These are phyloP conservation scores for Fusarium neocosmosporiellum DNA, from an alignment of 2,329 filamentous ascomycete species.

Conservation along the genomic window DNA sequence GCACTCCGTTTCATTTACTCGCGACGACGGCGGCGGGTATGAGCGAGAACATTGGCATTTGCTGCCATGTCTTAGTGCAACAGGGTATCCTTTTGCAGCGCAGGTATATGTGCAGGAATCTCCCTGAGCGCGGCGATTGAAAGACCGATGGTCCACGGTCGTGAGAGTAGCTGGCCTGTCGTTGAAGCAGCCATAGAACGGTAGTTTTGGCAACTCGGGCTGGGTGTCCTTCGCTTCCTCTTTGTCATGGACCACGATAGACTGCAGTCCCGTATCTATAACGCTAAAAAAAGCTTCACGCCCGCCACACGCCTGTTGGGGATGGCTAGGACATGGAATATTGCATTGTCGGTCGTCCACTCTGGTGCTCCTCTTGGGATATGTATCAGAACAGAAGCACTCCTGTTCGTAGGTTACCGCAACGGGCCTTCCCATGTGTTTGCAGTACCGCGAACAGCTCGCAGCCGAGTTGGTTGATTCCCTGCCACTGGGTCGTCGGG, in stretches of 20 bases:
- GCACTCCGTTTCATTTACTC: not conserved
- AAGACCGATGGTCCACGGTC: not conserved
- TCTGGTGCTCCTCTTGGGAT: not conserved
- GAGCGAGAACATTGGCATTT: not conserved
- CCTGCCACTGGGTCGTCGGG: too few relatives aligned
- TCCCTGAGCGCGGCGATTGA: not conserved
- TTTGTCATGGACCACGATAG: not conserved
- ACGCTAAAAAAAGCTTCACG: not conserved
- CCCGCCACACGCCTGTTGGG: not conserved
- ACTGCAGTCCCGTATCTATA: not conserved
- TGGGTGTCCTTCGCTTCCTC: not conserved
- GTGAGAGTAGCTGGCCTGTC: not conserved
- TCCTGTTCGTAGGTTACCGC: not conserved
- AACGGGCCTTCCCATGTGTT: not conserved
- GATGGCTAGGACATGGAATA: not conserved
- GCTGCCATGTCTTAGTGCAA: not conserved
- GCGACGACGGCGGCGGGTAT: not conserved
- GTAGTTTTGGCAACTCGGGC: not conserved
- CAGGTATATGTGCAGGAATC: not conserved
- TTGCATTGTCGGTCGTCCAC: not conserved
- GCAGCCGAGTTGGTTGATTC: not conserved
- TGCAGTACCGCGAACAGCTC: not conserved
- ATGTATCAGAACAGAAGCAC: conserved; percentile 11
- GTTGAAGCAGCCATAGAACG: not conserved
- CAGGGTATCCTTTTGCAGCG: not conserved